Evolutionary conservation across 495 filamentous ascomycete species (phyloP).

Genomic region (Collariella sp.): DNA sequence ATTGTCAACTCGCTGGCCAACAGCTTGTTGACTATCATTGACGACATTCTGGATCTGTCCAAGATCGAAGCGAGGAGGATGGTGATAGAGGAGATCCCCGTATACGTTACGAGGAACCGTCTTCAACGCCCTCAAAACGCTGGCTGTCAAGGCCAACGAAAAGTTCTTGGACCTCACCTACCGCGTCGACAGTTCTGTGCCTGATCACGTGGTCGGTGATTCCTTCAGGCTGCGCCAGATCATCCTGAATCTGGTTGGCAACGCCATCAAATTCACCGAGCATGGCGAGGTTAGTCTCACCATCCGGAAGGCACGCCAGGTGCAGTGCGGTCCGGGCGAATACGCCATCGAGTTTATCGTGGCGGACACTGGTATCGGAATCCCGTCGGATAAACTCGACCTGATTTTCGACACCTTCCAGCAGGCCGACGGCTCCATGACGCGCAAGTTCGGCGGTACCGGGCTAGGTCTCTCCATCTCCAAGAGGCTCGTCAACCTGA

Average conservation of each 20-base stretch:
- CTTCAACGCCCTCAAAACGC: slow-evolving; percentile 94
- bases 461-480: slow-evolving; percentile 95
- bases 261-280: slow-evolving; percentile 95
- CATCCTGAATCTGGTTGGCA: slow-evolving; percentile 73
- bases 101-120: slow-evolving; percentile 93
- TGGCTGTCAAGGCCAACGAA: slow-evolving; percentile 96
- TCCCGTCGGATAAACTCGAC: slow-evolving; percentile 91
- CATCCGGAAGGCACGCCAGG: slow-evolving; percentile 65
- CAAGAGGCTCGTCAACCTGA: slow-evolving; percentile 87
- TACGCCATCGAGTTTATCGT: slow-evolving; percentile 96
- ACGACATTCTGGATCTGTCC: slow-evolving; percentile 97
- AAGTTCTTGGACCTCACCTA: slow-evolving; percentile 92
- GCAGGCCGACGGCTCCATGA: slow-evolving; percentile 96
- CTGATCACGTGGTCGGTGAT: slow-evolving; percentile 94
- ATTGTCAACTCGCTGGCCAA: slow-evolving; percentile 97
- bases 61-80: slow-evolving; percentile 99
- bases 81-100: slow-evolving; percentile 96
- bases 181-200: slow-evolving; percentile 85
- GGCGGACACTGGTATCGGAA: slow-evolving; percentile 95
- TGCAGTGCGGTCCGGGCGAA: slow-evolving; percentile 53
- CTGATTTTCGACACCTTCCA: slow-evolving; percentile 99
- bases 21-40: slow-evolving; percentile 95
- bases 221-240: slow-evolving; percentile 96
- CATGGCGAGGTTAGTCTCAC: slow-evolving; percentile 92
- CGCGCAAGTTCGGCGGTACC: slow-evolving; percentile 92